These are phyloP conservation scores for Pseudogymnoascus sp. DNA, from an alignment of 2,329 filamentous ascomycete genomes.

Conservation along the genomic window DNA sequence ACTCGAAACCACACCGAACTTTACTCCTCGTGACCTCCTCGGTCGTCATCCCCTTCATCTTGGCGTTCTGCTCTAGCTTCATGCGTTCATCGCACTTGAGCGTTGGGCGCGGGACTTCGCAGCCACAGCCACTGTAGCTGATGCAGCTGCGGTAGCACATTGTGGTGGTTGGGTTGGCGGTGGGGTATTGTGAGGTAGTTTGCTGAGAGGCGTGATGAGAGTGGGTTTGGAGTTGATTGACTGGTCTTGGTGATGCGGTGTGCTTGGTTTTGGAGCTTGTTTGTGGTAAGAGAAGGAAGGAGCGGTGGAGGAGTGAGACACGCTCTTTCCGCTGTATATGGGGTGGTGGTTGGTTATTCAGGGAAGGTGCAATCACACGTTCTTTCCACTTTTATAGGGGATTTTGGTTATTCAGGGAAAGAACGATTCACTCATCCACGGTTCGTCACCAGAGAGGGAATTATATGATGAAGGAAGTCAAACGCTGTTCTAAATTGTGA, in stretches of 20 bases:
- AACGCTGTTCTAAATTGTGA: neutral
- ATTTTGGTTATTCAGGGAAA: neutral
- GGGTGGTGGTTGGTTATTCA: neutral
- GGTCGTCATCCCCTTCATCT: neutral
- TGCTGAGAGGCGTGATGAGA: neutral
- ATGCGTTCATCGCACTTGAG: neutral
- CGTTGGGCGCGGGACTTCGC: neutral
- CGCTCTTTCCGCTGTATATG: neutral
- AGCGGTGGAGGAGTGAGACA: neutral
- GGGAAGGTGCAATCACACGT: neutral
- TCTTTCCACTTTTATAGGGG: neutral
- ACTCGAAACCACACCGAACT: neutral
- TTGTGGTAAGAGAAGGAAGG: neutral
- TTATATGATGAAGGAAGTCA: neutral
- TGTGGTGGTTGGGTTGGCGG: neutral
- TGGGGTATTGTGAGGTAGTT: neutral
- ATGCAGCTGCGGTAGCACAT: conserved; percentile 1
- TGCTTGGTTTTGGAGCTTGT: neutral
- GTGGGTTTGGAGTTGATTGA: neutral
- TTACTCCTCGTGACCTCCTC: neutral
- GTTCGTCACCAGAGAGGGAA: neutral
- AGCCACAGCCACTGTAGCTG: neutral
- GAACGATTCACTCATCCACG: neutral
- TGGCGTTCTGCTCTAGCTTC: neutral
- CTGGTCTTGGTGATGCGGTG: neutral